Base-by-base conservation (phyloP, 225 moss, liverwort and hornwort genomes). In the Sphagnum contortum region DNA sequence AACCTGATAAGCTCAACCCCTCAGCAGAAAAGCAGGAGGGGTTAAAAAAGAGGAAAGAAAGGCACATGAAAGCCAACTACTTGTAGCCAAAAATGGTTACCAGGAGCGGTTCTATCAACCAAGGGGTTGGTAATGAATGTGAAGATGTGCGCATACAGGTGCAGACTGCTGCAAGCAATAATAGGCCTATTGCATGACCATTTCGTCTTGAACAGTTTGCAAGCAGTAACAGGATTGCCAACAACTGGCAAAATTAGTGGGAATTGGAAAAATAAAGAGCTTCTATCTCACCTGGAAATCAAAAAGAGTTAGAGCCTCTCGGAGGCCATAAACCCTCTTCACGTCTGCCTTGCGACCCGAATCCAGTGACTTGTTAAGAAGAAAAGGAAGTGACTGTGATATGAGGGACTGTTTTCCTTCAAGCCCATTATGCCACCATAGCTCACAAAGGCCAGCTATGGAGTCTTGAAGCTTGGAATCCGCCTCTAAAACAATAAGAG, bases 361-460 rank as follows among this genome's bases (percentile, higher is more conserved):
- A 54, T 73, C 64, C 59, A 85, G 64, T 46, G 84, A 75, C 68
- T 71, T 85, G 29, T 77, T 75, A 12, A 85, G 60, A 4, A 81
- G 65, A 65, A 76, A 85, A 0, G 84, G 84, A 2, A 85, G 64
- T 48, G 70, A 81, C 59, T 85, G 84, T 62, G 75, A 73, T 12
- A 74, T 75, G 49, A 85, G 65, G 47, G 60, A 71, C 63, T 85
- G 81, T 60, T 70, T 80, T 49, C 71, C 63, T 61, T 75, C 75
- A 11, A 77, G 49, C 57, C 77, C 73, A 9, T 78, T 70, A 52
- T 75, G 84, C 84, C 84, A 85, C 84, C 84, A 85, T 8, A 68
- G 51, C 66, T 85, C 84, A 64, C 84, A 85, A 13, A 85, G 57
- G 47, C 70, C 73, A 5, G 75, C 70, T 44, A 85, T 68, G 7